Percentiles rank a stretch among this genome's conserved stretches.
Conservation (phyloP, 2,329 filamentous ascomycete genomes). For the Penicillium thymicola region DNA sequence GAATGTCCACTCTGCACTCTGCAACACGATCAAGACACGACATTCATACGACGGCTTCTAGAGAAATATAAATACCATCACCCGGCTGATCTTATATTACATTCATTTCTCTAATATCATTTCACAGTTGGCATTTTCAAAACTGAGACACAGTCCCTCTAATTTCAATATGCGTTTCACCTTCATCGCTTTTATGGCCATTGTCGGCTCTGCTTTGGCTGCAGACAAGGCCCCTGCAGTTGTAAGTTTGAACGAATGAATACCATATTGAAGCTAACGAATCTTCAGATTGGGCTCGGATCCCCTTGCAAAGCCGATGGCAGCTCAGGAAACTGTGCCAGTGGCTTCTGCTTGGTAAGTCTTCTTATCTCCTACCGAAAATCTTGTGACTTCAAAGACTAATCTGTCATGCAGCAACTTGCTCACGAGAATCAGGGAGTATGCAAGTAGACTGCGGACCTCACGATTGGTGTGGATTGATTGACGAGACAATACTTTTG, state of each 20-base stretch:
- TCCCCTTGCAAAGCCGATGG: constrained; percentile 3
- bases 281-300: background rate
- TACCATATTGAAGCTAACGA: background rate
- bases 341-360: background rate
- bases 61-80: background rate
- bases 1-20: background rate
- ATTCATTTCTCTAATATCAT: background rate
- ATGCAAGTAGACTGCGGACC: background rate
- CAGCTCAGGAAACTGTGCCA: constrained; percentile 2
- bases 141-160: background rate
- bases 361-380: too few relatives aligned
- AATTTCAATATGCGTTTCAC: background rate
- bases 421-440: background rate
- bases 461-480: background rate
- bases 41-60: background rate
- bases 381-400: background rate
- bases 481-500: too few relatives aligned
- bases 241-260: background rate
- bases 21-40: background rate
- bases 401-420: background rate
- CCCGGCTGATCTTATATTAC: too few relatives aligned
- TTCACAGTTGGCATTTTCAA: background rate
- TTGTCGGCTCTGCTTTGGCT: background rate
- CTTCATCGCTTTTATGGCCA: background rate
- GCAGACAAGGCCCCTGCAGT: background rate